phyloP scores from a whole-genome alignment of 2,329 filamentous ascomycete species.

The Lithohypha guttulata region DNA sequence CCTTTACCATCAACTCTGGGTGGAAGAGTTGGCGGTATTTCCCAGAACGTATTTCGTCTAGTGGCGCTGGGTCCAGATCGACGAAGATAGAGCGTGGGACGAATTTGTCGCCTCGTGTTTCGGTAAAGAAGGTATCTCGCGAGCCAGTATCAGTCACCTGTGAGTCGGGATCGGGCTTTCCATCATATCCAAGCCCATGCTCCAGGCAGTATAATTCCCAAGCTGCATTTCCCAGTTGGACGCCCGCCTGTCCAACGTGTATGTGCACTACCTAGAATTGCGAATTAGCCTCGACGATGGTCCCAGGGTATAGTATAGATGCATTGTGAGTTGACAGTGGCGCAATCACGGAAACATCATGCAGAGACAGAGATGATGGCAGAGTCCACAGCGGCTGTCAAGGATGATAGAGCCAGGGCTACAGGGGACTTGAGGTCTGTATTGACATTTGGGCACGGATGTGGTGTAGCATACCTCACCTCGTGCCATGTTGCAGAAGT shows the following conservation, averaged over 20 bases:
- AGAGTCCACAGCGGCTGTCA: too few relatives aligned
- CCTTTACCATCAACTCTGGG: slow-evolving; percentile 55
- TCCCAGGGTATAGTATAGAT: too few relatives aligned
- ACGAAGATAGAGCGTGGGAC: slow-evolving; percentile 58
- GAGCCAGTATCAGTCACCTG: slow-evolving; percentile 45
- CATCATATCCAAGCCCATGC: slow-evolving; percentile 53
- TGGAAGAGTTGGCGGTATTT: slow-evolving; percentile 54
- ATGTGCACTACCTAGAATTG: slow-evolving; percentile 49
- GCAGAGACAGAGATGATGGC: too few relatives aligned
- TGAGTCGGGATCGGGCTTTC: slow-evolving; percentile 45
- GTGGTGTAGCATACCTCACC: too few relatives aligned
- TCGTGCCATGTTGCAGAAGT: too few relatives aligned
- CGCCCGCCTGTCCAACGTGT: slow-evolving; percentile 58
- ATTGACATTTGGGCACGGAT: too few relatives aligned
- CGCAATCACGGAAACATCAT: too few relatives aligned
- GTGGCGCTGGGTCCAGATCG: slow-evolving; percentile 55
- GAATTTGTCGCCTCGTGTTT: slow-evolving; percentile 55
- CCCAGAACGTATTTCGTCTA: slow-evolving; percentile 57
- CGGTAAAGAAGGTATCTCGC: slow-evolving; percentile 57
- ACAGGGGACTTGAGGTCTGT: too few relatives aligned
- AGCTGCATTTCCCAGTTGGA: slow-evolving; percentile 56
- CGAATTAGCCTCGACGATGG: neutral
- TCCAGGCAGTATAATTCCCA: slow-evolving; percentile 61
- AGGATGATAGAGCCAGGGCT: too few relatives aligned
- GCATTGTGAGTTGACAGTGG: too few relatives aligned